These are phyloP conservation scores for Elongisporangium undulatum DNA, from an alignment of 352 stramenopile species.

Conservation along the genomic window DNA sequence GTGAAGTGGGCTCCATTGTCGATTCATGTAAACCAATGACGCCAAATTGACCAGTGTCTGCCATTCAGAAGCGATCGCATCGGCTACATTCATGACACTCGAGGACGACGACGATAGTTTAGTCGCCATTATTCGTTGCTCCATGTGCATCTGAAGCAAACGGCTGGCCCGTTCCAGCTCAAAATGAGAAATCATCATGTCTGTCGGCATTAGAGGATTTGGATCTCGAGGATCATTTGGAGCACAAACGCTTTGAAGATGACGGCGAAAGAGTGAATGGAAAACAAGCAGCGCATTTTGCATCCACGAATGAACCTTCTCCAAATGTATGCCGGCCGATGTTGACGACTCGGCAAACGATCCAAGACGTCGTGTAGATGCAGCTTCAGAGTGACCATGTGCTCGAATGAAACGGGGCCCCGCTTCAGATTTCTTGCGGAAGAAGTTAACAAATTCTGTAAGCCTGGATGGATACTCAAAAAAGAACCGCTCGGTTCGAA, in stretches of 20 bases:
- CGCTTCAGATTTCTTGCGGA: not conserved
- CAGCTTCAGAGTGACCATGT: not conserved
- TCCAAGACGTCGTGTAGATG: not conserved
- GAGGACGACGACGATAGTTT: slow-evolving; percentile 1
- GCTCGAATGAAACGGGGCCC: not conserved
- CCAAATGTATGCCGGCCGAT: not conserved
- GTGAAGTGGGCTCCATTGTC: slow-evolving; percentile 13
- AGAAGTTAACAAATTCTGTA: slow-evolving; percentile 13
- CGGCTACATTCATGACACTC: slow-evolving; percentile 1
- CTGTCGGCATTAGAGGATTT: slow-evolving; percentile 7
- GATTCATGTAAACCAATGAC: slow-evolving; percentile 27
- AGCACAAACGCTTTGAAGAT: slow-evolving; percentile 7
- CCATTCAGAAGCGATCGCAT: slow-evolving; percentile 7
- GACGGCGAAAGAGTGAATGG: slow-evolving; percentile 37
- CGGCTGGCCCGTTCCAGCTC: slow-evolving; percentile 27
- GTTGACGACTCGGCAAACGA: not conserved
- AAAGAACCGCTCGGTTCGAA: slow-evolving; percentile 18
- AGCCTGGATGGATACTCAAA: slow-evolving; percentile 30
- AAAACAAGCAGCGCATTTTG: slow-evolving; percentile 40
- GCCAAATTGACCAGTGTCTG: slow-evolving; percentile 22
- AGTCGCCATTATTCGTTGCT: slow-evolving; percentile 19
- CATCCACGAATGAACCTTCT: slow-evolving; percentile 15
- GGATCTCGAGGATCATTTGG: not conserved
- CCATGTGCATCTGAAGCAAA: slow-evolving; percentile 23
- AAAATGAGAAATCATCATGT: slow-evolving; percentile 38